Percentiles rank a stretch among this genome's conserved stretches.
phyloP scores from a whole-genome alignment of 345 rosid genomes.

The Euphorbia tirucalli region DNA sequence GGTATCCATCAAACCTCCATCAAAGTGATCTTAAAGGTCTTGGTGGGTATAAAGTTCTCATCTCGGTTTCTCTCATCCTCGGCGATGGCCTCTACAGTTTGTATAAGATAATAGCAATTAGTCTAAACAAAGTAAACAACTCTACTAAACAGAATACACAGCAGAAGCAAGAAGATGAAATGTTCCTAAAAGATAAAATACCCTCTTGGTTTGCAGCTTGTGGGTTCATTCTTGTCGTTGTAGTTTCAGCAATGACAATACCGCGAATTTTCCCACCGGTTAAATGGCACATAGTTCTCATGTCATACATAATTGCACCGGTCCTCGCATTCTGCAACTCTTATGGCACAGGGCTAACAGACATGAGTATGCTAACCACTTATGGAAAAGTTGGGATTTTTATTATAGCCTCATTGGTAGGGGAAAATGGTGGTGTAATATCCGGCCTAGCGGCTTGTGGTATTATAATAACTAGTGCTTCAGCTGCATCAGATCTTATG shows the following conservation, averaged over 20 bases:
- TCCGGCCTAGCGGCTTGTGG: constrained; percentile 78
- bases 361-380: constrained; percentile 71
- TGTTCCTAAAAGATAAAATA: constrained; percentile 75
- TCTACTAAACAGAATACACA: too few species aligned
- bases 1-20: background rate
- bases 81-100: constrained; percentile 13
- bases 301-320: constrained; percentile 76
- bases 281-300: constrained; percentile 81
- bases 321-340: constrained; percentile 92
- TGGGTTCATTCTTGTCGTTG: constrained; percentile 74
- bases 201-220: constrained; percentile 73
- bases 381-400: constrained; percentile 90
- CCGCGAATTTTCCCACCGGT: constrained; percentile 75
- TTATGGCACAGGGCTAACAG: constrained; percentile 87
- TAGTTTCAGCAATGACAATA: constrained; percentile 63
- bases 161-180: constrained; percentile 54
- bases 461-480: constrained; percentile 70
- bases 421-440: constrained; percentile 65
- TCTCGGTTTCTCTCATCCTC: constrained; percentile 10
- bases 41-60: constrained; percentile 8
- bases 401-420: constrained; percentile 66
- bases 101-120: constrained; percentile 1
- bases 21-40: constrained; percentile 4
- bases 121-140: background rate
- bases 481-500: constrained; percentile 88